Evolutionary conservation across 2,329 filamentous ascomycete genomes (phyloP).

Genomic region (Neofusicoccum sp.): DNA sequence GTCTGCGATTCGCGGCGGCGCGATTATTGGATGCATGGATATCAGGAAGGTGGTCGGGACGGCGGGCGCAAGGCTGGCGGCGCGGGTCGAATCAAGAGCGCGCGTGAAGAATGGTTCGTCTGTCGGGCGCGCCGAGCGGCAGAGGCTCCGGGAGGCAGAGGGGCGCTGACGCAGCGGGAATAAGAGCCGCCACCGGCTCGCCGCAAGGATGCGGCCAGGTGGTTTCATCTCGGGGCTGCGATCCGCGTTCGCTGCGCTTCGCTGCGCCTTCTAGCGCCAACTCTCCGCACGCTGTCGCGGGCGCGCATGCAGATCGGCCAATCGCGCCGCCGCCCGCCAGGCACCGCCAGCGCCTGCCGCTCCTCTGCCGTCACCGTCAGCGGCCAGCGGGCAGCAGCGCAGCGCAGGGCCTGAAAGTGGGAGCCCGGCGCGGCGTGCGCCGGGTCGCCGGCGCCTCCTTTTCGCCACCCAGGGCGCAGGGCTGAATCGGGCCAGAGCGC

Average conservation of each 20-base stretch:
- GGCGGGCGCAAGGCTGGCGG: not conserved
- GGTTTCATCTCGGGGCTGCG: no score
- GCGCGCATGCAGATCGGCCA: constrained; percentile 3
- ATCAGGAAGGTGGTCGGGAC: not conserved
- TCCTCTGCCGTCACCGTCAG: not conserved
- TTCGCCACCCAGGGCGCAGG: constrained; percentile 13
- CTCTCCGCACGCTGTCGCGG: not conserved
- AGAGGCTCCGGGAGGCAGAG: not conserved
- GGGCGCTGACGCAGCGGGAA: not conserved
- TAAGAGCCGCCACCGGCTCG: constrained; percentile 9
- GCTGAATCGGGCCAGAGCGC: constrained; percentile 12
- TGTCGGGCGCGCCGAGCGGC: constrained; percentile 3
- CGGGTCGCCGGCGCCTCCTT: not conserved
- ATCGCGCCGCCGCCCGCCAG: constrained; percentile 2
- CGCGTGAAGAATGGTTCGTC: not conserved
- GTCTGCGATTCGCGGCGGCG: constrained; percentile 5
- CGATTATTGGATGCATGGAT: constrained; percentile 12
- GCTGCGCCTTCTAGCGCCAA: constrained; percentile 7
- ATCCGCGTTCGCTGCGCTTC: not conserved
- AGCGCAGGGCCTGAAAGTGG: no score
- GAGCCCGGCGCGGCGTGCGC: no score
- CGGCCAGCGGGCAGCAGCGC: not conserved
- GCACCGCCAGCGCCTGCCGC: not conserved
- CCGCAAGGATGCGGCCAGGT: not conserved
- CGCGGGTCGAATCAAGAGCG: not conserved